phyloP scores from a whole-genome alignment of 345 rosid species.

The Citrus mangshanensis region DNA sequence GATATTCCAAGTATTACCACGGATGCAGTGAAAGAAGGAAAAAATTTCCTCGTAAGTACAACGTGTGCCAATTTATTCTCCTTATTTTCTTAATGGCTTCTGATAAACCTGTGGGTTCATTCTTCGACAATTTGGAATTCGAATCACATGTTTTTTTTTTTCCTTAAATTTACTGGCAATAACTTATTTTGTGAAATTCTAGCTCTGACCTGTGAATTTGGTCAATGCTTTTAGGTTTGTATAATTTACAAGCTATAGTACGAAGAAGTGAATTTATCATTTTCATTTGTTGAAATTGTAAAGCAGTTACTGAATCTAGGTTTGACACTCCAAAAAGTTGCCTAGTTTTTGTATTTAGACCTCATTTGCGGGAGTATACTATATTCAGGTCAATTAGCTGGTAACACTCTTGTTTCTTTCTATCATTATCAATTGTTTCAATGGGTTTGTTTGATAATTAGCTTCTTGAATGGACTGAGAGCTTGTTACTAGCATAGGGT shows the following conservation, averaged over 20 bases:
- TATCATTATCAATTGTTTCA: neutral
- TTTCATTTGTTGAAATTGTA: neutral
- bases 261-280: neutral
- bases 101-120: too few species aligned
- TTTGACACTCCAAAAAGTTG: neutral
- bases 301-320: neutral
- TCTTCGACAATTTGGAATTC: too few species aligned
- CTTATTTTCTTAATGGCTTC: too few species aligned
- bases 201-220: too few species aligned
- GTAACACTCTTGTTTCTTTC: neutral
- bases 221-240: too few species aligned
- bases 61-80: neutral
- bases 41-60: slow-evolving; percentile 60
- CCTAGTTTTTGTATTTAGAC: neutral
- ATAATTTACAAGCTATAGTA: too few species aligned
- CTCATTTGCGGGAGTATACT: neutral
- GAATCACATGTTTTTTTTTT: too few species aligned
- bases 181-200: too few species aligned
- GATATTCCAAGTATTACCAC: slow-evolving; percentile 48
- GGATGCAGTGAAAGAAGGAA: slow-evolving; percentile 88
- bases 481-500: neutral
- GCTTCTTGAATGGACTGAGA: neutral
- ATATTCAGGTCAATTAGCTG: neutral
- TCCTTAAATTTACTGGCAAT: too few species aligned
- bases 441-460: neutral